phyloP scores from a whole-genome alignment of 139 green algal genomes.

The Nannochloris sp. region DNA sequence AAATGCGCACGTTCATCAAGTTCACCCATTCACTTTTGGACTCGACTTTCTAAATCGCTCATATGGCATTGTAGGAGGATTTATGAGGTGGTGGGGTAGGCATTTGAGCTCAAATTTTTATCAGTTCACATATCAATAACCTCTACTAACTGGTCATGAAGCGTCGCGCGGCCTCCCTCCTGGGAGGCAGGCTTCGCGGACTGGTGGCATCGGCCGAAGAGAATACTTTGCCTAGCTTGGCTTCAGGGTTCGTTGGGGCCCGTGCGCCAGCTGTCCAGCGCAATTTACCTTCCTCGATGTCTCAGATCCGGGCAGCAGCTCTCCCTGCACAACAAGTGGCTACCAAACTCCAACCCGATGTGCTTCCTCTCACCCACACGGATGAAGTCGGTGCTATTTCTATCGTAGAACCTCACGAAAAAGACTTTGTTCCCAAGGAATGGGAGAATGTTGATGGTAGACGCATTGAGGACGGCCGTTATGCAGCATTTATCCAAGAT shows the following conservation, averaged over 20 bases:
- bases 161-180: constrained; percentile 1
- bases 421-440: constrained; percentile 4
- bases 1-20: too few species aligned
- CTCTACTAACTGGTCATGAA: constrained; percentile 11
- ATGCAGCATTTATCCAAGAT: constrained; percentile 74
- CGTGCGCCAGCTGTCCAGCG: too few species aligned
- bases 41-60: too few species aligned
- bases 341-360: constrained; percentile 1
- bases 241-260: too few species aligned
- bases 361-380: constrained; percentile 13
- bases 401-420: constrained; percentile 15
- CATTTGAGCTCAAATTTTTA: too few species aligned
- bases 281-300: background rate
- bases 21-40: too few species aligned
- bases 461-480: constrained; percentile 84
- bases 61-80: too few species aligned
- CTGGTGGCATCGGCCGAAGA: background rate
- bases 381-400: constrained; percentile 30
- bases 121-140: too few species aligned
- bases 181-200: constrained; percentile 1
- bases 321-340: constrained; percentile 1
- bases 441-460: constrained; percentile 67
- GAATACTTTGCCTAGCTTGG: background rate
- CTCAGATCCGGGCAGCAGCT: constrained; percentile 1
- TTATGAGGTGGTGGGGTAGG: too few species aligned